Percentiles rank a stretch among this genome's conserved stretches.
Conservation (phyloP, 1,284 basidiomycete species). For the Phylloporus sp. region DNA sequence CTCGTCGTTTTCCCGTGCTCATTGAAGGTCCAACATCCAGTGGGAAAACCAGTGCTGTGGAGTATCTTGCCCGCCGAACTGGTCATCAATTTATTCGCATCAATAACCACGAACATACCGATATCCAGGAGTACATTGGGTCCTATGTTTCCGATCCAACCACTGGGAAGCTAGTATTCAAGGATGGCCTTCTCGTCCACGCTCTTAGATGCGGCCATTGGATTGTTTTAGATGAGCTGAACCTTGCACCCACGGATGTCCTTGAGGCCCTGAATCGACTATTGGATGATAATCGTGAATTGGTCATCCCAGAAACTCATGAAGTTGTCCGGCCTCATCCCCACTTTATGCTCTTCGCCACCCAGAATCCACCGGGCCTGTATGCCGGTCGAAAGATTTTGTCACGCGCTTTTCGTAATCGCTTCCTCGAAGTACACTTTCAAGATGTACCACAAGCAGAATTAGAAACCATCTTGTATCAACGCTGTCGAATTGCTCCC, state of each 20-base stretch:
- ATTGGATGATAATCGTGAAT: conserved; percentile 96
- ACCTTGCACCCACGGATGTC: conserved; percentile 97
- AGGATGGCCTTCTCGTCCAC: conserved; percentile 92
- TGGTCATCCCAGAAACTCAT: conserved; percentile 95
- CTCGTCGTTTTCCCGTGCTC: conserved; percentile 91
- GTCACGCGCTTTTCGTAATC: conserved; percentile 95
- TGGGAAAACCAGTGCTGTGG: conserved; percentile 97
- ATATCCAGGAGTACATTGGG: conserved; percentile 98
- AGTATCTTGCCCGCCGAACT: conserved; percentile 92
- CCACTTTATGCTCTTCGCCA: conserved; percentile 98
- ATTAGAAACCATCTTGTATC: conserved; percentile 91
- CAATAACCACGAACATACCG: conserved; percentile 99
- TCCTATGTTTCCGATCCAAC: conserved; percentile 94
- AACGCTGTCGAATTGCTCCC: conserved; percentile 89
- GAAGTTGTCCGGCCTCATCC: conserved; percentile 95
- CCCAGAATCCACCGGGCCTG: conserved; percentile 97
- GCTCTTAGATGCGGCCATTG: conserved; percentile 94
- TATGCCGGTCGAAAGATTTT: conserved; percentile 96
- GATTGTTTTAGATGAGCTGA: conserved; percentile 98
- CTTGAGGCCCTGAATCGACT: conserved; percentile 97
- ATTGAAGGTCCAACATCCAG: conserved; percentile 99
- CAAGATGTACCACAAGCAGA: conserved; percentile 96
- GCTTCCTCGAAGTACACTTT: conserved; percentile 99
- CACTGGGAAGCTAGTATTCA: conserved; percentile 93
- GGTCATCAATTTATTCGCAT: conserved; percentile 97